These are phyloP conservation scores for Neofusicoccum sp. DNA, from an alignment of 2,329 filamentous ascomycete species.

Conservation along the genomic window DNA sequence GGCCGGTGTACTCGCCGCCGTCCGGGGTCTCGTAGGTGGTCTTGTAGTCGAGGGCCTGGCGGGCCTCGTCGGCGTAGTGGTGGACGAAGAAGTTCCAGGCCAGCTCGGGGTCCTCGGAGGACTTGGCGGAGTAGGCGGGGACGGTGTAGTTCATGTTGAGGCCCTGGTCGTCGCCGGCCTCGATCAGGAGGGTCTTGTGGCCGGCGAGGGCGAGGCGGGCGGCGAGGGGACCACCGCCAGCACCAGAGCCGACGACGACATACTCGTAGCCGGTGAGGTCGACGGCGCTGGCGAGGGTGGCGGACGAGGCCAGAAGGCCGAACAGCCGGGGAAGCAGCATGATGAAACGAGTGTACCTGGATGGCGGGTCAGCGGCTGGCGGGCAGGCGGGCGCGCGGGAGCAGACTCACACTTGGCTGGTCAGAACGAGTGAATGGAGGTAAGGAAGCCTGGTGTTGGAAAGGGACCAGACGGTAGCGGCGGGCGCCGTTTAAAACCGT, in stretches of 20 bases:
- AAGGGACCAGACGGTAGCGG: neutral
- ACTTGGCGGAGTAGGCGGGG: constrained; percentile 53
- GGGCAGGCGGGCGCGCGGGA: neutral
- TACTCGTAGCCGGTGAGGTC: constrained; percentile 52
- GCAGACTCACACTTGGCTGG: neutral
- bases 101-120: constrained; percentile 58
- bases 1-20: constrained; percentile 54
- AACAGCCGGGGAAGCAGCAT: constrained; percentile 1
- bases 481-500: too few species aligned
- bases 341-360: constrained; percentile 9
- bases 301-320: neutral
- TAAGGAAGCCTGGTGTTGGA: neutral
- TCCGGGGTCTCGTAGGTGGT: constrained; percentile 55
- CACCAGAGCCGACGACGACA: constrained; percentile 60
- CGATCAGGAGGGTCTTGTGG: constrained; percentile 58
- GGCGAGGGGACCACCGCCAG: constrained; percentile 59
- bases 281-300: neutral
- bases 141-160: constrained; percentile 50
- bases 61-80: constrained; percentile 57
- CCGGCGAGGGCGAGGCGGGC: constrained; percentile 59
- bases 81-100: constrained; percentile 63
- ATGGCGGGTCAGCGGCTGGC: neutral
- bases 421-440: too few species aligned
- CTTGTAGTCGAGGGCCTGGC: constrained; percentile 58
- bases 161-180: constrained; percentile 59